Evolutionary conservation across 192 early-diverging fungal genomes (phyloP), one percentile per base, ranked within the genome.

Genomic region (Coemansia sp.): DNA sequence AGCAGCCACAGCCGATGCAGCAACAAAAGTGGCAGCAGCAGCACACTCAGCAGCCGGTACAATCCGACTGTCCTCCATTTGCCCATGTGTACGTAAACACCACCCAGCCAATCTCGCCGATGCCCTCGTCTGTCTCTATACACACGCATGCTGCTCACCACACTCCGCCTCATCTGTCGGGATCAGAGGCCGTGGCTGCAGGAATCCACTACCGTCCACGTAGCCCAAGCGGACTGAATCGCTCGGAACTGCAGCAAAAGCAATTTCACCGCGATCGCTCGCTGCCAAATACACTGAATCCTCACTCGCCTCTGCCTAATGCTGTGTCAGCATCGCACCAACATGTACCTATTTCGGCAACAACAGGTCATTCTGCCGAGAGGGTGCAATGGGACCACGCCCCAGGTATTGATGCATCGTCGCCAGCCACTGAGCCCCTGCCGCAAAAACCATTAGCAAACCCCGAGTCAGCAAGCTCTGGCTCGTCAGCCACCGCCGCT

Each of bases 231-330:
- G 66, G 39, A 16, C 31, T 38, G 8, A 58, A 68, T 3, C 49
- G 21, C 11, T 52, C 22, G 10, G n/a, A 22, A 8, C 19, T 47
- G 17, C 37, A 27, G 1, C 66, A 51, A 22, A 29, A 29, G 26
- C 66, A 55, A 29, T 48, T 65, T 48, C 63, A 57, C 29, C 57
- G 64, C 45, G 70, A 72, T n/a, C 60, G 48, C 17, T 72, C 60
- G 43, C 48, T 62, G 26, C 70, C 67, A 22, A 54, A 39, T 45
- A 45, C 41, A 22, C 31, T 26, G 56, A 25, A 16, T 23, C 55
- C 29, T 27, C 39, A 35, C n/a, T 60, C 61, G 54, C 64, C 71
- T 8, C 26, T 54, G 21, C 54, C 48, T 10, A 43, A 48, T 27
- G 21, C 55, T 9, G 53, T 61, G 11, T 59, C 59, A 1, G 47